phyloP scores from a whole-genome alignment of 768 basidiomycete genomes.

The Podaxis mareebaensis region DNA sequence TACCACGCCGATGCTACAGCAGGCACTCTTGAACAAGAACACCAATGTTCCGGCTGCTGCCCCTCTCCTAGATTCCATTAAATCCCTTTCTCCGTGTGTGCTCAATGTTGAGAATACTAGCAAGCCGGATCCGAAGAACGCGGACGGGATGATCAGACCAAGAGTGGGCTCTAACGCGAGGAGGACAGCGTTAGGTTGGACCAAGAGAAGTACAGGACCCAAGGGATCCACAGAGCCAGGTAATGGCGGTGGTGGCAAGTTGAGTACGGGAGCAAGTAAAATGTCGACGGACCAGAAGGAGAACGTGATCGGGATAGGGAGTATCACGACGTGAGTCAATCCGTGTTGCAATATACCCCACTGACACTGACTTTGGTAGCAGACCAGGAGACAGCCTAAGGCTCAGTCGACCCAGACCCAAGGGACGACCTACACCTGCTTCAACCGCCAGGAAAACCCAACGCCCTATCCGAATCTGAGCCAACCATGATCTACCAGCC shows the following conservation, averaged over 20 bases:
- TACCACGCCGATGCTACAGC: conserved; percentile 40
- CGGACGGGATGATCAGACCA: conserved; percentile 41
- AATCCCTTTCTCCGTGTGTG: conserved; percentile 43
- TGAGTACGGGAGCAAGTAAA: not conserved
- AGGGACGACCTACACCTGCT: conserved; percentile 47
- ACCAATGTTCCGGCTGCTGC: conserved; percentile 37
- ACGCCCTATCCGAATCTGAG: conserved; percentile 37
- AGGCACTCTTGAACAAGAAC: conserved; percentile 37
- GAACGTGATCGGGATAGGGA: conserved; percentile 42
- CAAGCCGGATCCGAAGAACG: conserved; percentile 39
- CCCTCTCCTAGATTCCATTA: conserved; percentile 39
- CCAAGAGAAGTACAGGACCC: conserved; percentile 55
- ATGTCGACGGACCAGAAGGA: conserved; percentile 54
- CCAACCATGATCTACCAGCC: not conserved
- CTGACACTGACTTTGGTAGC: conserved; percentile 12
- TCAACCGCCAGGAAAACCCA: conserved; percentile 24
- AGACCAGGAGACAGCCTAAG: conserved; percentile 51
- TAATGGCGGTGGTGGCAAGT: not conserved
- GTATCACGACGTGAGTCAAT: conserved; percentile 57
- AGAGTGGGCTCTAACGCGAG: conserved; percentile 56
- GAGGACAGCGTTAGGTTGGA: conserved; percentile 60
- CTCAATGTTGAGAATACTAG: conserved; percentile 27
- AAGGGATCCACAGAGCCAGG: conserved; percentile 30
- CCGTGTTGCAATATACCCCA: not conserved
- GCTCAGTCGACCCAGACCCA: conserved; percentile 51